Evolutionary conservation across 441 rosid species (phyloP).

Genomic region (Kokia cookei): DNA sequence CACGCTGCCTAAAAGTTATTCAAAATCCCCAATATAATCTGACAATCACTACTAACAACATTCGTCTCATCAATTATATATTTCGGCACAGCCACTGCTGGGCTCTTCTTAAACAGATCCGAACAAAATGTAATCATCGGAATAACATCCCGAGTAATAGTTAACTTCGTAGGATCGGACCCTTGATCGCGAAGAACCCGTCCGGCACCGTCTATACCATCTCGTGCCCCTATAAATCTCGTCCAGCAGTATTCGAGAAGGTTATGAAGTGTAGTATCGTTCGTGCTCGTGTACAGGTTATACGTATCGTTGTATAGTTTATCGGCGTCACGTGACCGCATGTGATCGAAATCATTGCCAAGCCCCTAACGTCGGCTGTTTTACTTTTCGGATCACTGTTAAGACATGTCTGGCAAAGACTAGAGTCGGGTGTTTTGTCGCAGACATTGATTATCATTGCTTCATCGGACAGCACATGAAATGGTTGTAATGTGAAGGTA

Average conservation of each 20-base stretch:
- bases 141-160: neutral
- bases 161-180: neutral
- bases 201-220: neutral
- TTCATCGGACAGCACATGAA: neutral
- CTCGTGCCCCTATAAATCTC: neutral
- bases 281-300: neutral
- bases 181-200: neutral
- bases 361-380: neutral
- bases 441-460: neutral
- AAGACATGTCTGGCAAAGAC: neutral
- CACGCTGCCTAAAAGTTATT: neutral
- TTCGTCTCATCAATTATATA: neutral
- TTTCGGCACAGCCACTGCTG: neutral
- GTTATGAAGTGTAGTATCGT: neutral
- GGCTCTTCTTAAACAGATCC: neutral
- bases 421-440: slow-evolving; percentile 8
- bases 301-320: neutral
- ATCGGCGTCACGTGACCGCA: neutral
- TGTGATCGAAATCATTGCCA: neutral
- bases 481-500: neutral
- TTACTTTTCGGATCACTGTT: neutral
- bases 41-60: neutral
- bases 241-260: neutral
- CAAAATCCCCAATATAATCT: slow-evolving; percentile 2
- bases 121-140: neutral